Base-by-base conservation (phyloP, 371 early-diverging fungal genomes). In the Zancudomyces culisetae region DNA sequence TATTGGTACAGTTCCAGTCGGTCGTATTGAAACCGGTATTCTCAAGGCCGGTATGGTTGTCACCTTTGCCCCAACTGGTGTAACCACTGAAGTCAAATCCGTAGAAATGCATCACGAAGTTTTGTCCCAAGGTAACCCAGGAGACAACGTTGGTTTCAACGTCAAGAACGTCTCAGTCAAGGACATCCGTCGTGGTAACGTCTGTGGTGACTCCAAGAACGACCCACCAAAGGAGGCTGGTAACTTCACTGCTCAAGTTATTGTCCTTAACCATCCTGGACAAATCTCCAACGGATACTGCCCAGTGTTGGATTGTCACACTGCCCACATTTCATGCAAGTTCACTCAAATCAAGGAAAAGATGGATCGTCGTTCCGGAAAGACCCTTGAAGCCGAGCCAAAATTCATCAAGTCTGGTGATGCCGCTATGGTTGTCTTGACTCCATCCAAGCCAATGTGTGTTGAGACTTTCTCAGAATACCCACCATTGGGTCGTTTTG, bases 131-230 rank as follows among this genome's bases (percentile, higher is more conserved):
- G 96, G 90, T 79, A 68, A 80, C 47, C 89, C 96, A 70, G 96
- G 96, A 64, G 96, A 95, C 84, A 90, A 89, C 81, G 91, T 92
- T 62, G 91, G 90, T 66, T 89, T 95, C 87, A 90, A 90, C 87
- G 85, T 93, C 73, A 90, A 87, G 87, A 87, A 88, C 84, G 87
- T 90, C 45, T 87, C 88, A 60, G 85, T 87, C 74, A 87, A 86
- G 82, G 89, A 90, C 68, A 87, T 90, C 76, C 89, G 90, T 63
- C 89, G 92, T 81, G 96, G 94, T 71, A 78, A 81, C 77, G 92
- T 93, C 74, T 81, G 83, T 78, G 87, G 88, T 61, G 91, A 91
- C 83, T 81, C 86, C 77, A 88, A 89, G 85, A 88, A 85, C 78
- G 88, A 90, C 74, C 89, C 90, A 72, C 88, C 90, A 73, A 90